phyloP scores from a whole-genome alignment of 2,329 filamentous ascomycete species.

The Pseudomassariella vexata region DNA sequence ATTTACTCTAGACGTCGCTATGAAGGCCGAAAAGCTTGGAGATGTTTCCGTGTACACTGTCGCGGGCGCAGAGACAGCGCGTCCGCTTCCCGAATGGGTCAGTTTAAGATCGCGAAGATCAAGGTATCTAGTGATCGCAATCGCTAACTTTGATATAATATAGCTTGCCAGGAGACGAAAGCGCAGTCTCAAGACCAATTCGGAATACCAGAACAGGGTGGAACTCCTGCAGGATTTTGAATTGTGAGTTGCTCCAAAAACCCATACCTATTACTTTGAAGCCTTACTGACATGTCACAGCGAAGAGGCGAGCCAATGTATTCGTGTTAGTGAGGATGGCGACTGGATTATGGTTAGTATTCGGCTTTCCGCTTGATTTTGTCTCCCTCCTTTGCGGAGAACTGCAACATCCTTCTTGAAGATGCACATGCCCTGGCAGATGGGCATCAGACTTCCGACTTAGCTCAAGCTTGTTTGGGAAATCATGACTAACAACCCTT shows the following conservation, averaged over 20 bases:
- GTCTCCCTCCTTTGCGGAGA: no score
- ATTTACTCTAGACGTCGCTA: conserved; percentile 32
- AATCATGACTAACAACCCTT: no score
- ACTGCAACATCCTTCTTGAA: no score
- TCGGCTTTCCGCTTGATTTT: no score
- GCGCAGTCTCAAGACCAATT: conserved; percentile 83
- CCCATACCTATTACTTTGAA: background rate
- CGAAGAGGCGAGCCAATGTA: conserved; percentile 86
- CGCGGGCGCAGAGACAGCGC: conserved; percentile 80
- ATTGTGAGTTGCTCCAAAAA: background rate
- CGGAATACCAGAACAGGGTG: conserved; percentile 88
- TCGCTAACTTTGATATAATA: no score
- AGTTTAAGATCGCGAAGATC: no score
- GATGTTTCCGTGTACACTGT: conserved; percentile 91
- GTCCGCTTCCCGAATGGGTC: conserved; percentile 93
- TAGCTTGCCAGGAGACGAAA: conserved; percentile 85
- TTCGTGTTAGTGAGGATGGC: conserved; percentile 88
- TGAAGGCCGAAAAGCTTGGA: conserved; percentile 80
- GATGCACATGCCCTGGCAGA: no score
- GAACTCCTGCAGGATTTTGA: conserved; percentile 93
- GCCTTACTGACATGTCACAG: conserved; percentile 55
- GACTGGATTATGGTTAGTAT: conserved; percentile 98
- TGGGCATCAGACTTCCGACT: no score
- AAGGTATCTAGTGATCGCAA: no score
- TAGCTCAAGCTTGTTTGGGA: no score